These are phyloP conservation scores for Tuber aestivum DNA, from an alignment of 495 filamentous ascomycete species.

Conservation along the genomic window DNA sequence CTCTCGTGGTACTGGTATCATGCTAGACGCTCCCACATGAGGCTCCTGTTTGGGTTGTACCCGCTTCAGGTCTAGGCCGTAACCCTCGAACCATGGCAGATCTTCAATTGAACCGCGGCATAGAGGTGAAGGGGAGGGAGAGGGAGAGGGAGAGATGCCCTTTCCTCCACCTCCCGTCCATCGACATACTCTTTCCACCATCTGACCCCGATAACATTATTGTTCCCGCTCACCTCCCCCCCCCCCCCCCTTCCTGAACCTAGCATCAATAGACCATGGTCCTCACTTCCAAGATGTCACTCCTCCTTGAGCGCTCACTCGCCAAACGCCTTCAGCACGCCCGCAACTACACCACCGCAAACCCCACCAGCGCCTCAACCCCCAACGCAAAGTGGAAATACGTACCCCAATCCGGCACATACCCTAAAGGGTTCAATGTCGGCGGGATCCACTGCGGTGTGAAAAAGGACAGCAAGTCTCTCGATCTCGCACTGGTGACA, in stretches of 20 bases:
- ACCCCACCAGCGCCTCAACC: conserved; percentile 7
- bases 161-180: neutral
- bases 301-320: neutral
- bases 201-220: neutral
- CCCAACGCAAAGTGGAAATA: conserved; percentile 48
- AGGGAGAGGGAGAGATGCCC: neutral
- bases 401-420: conserved; percentile 75
- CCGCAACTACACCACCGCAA: neutral
- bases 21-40: neutral
- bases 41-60: neutral
- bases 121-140: neutral
- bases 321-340: neutral
- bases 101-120: neutral
- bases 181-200: neutral
- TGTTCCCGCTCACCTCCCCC: too few species aligned
- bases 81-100: neutral
- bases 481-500: conserved; percentile 80
- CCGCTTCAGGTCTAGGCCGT: neutral
- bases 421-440: conserved; percentile 83
- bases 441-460: conserved; percentile 88
- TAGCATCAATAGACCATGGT: neutral
- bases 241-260: neutral
- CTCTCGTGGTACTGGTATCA: neutral
- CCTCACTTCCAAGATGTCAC: neutral
- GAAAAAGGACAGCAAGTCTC: conserved; percentile 80